Base-by-base conservation (phyloP, 768 basidiomycete genomes). In the Rhizopogon vinicolor region DNA sequence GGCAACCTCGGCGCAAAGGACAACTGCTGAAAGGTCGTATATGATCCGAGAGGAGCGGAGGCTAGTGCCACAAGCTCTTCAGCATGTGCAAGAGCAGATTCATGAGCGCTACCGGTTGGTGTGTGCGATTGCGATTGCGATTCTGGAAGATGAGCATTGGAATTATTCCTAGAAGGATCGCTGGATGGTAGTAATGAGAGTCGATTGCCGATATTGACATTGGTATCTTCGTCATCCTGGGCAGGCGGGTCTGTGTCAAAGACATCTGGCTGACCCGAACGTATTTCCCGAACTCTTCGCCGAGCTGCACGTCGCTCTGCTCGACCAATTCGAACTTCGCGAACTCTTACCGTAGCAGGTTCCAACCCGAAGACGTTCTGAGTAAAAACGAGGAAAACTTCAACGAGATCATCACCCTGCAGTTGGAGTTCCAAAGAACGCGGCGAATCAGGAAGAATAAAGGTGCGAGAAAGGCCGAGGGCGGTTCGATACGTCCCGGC, bases 361-460 rank as follows among this genome's bases (percentile, higher is more conserved):
- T 95, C 93, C 39, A 95, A 73, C 10, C 93, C 93, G 65, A 95
- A 95, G 29, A 95, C 89, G 59, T 93, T 94, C 67, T 94, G 91
- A 2, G 86, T 82, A 66, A 95, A 95, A 3, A 95, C 89, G 29
- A 95, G 78, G 68, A 93, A 95, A 7, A 95, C 86, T 68, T 95
- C 93, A 4, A 94, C 91, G 3, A 95, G 80, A 63, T 95, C 93
- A 65, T 95, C 93, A 6, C 93, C 93, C 69, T 95, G 93, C 10
- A 95, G 75, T 68, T 95, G 86, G 19, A 95, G 76, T 66, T 94
- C 93, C 50, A 95, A 74, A 3, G 90, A 90, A 28, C 89, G 81
- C 3, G 93, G 93, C 12, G 92, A 93, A 65, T 95, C 93, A 0
- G 93, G 93, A 39, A 95, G 75, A 59, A 95, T 94, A 68, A 95